These are phyloP conservation scores for Amyloporia xantha DNA, from an alignment of 768 basidiomycete species.

Conservation along the genomic window DNA sequence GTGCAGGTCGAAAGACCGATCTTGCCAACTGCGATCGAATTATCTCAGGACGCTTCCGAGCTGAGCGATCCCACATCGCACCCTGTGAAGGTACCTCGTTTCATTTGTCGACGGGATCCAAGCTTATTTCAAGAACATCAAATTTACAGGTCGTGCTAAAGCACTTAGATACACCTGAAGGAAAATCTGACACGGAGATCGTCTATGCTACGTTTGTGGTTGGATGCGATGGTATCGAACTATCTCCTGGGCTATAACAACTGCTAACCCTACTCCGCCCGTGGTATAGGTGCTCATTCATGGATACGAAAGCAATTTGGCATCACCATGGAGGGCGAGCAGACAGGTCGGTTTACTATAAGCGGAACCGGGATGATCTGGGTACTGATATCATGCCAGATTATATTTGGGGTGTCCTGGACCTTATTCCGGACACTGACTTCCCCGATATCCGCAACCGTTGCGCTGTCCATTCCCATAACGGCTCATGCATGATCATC, in stretches of 20 bases:
- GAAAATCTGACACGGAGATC: slow-evolving; percentile 41
- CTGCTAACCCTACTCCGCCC: background rate
- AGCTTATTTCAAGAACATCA: background rate
- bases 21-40: slow-evolving; percentile 40
- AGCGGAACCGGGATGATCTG: too few species aligned
- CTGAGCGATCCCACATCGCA: slow-evolving; percentile 34
- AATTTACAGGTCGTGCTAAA: slow-evolving; percentile 38
- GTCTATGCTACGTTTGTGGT: slow-evolving; percentile 70
- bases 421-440: slow-evolving; percentile 42
- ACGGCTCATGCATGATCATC: slow-evolving; percentile 44
- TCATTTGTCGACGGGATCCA: background rate
- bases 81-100: slow-evolving; percentile 26
- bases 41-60: slow-evolving; percentile 35
- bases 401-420: slow-evolving; percentile 80
- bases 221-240: slow-evolving; percentile 53
- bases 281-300: slow-evolving; percentile 60
- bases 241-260: too few species aligned
- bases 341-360: slow-evolving; percentile 32
- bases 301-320: slow-evolving; percentile 69
- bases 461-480: slow-evolving; percentile 42
- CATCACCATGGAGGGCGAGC: slow-evolving; percentile 74
- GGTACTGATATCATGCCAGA: slow-evolving; percentile 29
- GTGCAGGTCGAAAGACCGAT: slow-evolving; percentile 46
- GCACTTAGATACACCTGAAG: slow-evolving; percentile 27
- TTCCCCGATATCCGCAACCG: slow-evolving; percentile 49